phyloP scores from a whole-genome alignment of 2,329 filamentous ascomycete genomes.

The Colletotrichum filicis region DNA sequence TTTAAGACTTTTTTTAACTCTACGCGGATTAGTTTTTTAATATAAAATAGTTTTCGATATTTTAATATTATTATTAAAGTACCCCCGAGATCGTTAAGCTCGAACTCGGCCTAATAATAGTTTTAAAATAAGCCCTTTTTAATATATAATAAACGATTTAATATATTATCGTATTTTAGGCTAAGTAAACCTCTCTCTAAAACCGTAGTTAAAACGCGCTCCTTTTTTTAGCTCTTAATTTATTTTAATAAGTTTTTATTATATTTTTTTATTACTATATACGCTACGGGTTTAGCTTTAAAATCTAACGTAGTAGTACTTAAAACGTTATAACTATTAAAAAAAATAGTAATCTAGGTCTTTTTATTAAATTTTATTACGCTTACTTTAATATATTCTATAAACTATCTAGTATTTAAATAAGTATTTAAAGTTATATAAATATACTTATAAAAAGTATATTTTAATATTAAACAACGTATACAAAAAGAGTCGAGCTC shows the following conservation, averaged over 20 bases:
- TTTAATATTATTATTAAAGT: not conserved
- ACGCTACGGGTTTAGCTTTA: not conserved
- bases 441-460: not conserved
- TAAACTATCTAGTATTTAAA: not conserved
- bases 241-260: not conserved
- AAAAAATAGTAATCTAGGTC: not conserved
- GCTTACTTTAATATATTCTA: not conserved
- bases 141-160: not conserved
- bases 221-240: not conserved
- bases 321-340: not conserved
- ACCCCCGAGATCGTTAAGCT: slow-evolving; percentile 1
- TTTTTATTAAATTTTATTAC: not conserved
- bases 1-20: not conserved
- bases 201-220: not conserved
- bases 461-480: not conserved
- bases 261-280: not conserved
- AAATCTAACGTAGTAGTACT: not conserved
- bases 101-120: not conserved
- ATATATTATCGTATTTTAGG: not conserved
- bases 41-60: not conserved
- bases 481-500: not conserved
- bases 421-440: not conserved
- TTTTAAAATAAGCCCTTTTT: not conserved
- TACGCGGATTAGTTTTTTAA: not conserved
- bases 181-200: not conserved